A percentile compares a stretch with the other conserved stretches of the same genome.
phyloP scores from a whole-genome alignment of 2,329 filamentous ascomycete species.

The Fusarium sp. region DNA sequence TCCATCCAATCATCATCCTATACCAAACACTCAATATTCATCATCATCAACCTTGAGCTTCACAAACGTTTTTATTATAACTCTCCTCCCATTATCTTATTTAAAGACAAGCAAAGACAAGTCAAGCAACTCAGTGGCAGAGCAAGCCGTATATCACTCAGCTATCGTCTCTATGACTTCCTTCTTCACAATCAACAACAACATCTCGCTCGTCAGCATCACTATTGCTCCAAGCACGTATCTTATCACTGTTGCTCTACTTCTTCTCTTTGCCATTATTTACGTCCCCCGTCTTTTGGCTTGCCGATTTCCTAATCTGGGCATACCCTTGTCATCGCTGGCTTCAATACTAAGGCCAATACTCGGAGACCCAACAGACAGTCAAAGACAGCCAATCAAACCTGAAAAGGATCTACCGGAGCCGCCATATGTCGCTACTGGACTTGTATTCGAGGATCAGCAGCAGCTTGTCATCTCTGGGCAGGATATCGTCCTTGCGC shows the following conservation, averaged over 20 bases:
- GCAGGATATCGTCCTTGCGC: constrained; percentile 42
- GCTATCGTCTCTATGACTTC: constrained; percentile 59
- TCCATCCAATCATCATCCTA: neutral
- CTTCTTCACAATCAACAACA: constrained; percentile 67
- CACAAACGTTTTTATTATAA: neutral
- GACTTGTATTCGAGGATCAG: constrained; percentile 46
- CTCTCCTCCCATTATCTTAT: neutral
- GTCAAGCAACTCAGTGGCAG: constrained; percentile 3
- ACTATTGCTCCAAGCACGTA: constrained; percentile 66
- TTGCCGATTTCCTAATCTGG: constrained; percentile 46
- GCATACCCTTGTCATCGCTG: constrained; percentile 45
- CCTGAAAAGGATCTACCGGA: constrained; percentile 41
- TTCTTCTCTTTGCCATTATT: constrained; percentile 60
- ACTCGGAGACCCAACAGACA: constrained; percentile 19
- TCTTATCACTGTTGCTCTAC: constrained; percentile 59
- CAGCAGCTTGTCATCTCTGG: constrained; percentile 45
- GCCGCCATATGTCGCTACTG: constrained; percentile 34
- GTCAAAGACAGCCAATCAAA: constrained; percentile 1
- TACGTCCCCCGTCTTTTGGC: constrained; percentile 53
- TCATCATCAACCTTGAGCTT: neutral
- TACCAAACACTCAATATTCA: constrained; percentile 3
- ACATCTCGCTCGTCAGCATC: constrained; percentile 67
- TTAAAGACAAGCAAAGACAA: constrained; percentile 3
- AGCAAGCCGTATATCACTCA: constrained; percentile 12
- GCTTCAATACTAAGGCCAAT: constrained; percentile 30